Evolutionary conservation across 768 basidiomycete species (phyloP).

Genomic region (Naganishia vaughanmartiniae): DNA sequence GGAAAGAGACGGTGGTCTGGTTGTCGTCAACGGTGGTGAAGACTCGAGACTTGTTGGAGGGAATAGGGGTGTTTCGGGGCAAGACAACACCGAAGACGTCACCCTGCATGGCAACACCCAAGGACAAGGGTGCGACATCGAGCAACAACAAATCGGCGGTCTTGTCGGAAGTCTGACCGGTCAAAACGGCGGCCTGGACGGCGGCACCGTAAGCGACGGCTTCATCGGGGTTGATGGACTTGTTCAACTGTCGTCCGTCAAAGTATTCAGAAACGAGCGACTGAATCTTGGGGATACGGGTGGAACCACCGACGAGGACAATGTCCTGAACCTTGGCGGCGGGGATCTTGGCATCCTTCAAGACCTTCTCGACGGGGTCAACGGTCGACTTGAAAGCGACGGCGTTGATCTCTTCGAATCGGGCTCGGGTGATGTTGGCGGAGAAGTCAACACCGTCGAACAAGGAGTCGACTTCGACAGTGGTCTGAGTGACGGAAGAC

Average conservation of each 20-base stretch:
- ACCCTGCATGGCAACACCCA: constrained; percentile 99
- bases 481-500: constrained; percentile 96
- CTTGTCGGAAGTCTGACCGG: constrained; percentile 97
- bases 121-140: constrained; percentile 95
- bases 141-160: constrained; percentile 97
- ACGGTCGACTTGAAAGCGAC: constrained; percentile 91
- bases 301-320: constrained; percentile 98
- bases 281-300: constrained; percentile 99
- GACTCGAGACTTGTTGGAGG: constrained; percentile 96
- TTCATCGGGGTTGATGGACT: constrained; percentile 99
- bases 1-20: constrained; percentile 99
- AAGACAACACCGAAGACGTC: constrained; percentile 99
- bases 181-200: constrained; percentile 97
- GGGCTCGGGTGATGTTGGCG: constrained; percentile 96
- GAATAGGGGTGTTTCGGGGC: constrained; percentile 98
- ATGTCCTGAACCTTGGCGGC: constrained; percentile 95
- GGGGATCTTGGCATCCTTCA: constrained; percentile 98
- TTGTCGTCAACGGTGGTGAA: constrained; percentile 99
- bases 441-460: constrained; percentile 98
- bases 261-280: constrained; percentile 98
- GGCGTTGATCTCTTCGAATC: constrained; percentile 99
- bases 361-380: constrained; percentile 96
- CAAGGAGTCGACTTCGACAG: constrained; percentile 97
- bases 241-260: constrained; percentile 95
- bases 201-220: constrained; percentile 99